phyloP scores from a whole-genome alignment of 208 protist genomes.

The Acanthamoeba healyi region DNA sequence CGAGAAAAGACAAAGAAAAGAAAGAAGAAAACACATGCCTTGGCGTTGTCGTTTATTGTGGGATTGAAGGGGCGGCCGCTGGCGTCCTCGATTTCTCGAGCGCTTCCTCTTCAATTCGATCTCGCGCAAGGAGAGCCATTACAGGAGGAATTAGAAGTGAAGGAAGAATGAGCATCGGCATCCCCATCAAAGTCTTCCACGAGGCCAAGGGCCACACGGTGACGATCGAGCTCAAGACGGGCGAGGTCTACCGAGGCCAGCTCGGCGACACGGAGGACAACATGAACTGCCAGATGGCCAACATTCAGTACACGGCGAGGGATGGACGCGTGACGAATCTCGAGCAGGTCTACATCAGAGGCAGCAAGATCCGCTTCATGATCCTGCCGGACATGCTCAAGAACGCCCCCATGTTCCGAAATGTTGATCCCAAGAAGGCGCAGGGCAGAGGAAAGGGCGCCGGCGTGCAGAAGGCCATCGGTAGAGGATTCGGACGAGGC shows the following conservation, averaged over 20 bases:
- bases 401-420: constrained; percentile 94
- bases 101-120: background rate
- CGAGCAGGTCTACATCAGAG: constrained; percentile 92
- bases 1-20: background rate
- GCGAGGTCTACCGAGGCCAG: constrained; percentile 92
- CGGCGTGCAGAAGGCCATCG: constrained; percentile 71
- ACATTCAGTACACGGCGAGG: constrained; percentile 89
- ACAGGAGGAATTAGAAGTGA: no score
- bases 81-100: background rate
- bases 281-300: constrained; percentile 91
- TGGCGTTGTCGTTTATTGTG: no score
- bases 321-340: constrained; percentile 89
- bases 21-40: background rate
- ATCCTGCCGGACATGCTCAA: constrained; percentile 94
- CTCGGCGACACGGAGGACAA: constrained; percentile 93
- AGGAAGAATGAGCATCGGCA: constrained; percentile 86
- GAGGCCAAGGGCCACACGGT: constrained; percentile 92
- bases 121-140: background rate
- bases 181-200: constrained; percentile 93
- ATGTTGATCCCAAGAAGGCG: constrained; percentile 83
- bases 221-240: constrained; percentile 91
- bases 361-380: constrained; percentile 93
- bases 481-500: constrained; percentile 60
- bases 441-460: constrained; percentile 70
- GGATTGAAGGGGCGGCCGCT: background rate